A percentile compares a stretch with the other conserved stretches of the same genome.
Evolutionary conservation across 2,329 filamentous ascomycete genomes (phyloP).

Genomic region (Paracoccidioides lutzii): DNA sequence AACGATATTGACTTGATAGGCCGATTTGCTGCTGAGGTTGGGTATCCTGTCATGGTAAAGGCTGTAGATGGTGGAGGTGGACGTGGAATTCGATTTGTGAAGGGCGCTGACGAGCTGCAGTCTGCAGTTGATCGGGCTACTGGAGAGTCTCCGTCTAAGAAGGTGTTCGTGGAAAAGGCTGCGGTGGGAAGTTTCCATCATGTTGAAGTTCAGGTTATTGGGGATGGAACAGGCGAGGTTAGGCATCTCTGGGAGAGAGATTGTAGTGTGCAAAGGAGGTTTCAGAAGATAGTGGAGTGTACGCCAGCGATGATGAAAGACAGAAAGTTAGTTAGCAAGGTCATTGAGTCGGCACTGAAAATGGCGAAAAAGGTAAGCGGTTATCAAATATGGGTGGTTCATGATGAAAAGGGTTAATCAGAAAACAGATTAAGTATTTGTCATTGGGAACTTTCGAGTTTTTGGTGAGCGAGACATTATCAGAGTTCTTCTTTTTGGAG

Average conservation of each 20-base stretch:
- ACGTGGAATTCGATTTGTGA: slow-evolving; percentile 45
- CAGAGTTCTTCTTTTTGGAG: slow-evolving; percentile 47
- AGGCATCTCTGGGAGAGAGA: slow-evolving; percentile 48
- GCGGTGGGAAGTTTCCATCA: slow-evolving; percentile 49
- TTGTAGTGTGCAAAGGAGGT: slow-evolving; percentile 47
- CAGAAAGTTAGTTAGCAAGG: slow-evolving; percentile 33
- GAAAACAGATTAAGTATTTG: slow-evolving; percentile 38
- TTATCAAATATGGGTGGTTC: not conserved
- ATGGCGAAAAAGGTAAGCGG: slow-evolving; percentile 37
- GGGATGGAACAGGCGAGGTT: slow-evolving; percentile 41
- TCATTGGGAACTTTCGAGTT: slow-evolving; percentile 55
- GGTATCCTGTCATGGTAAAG: slow-evolving; percentile 49
- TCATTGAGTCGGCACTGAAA: slow-evolving; percentile 42
- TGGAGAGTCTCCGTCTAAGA: slow-evolving; percentile 45
- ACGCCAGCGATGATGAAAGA: slow-evolving; percentile 42
- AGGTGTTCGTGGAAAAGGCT: slow-evolving; percentile 49
- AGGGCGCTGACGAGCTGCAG: slow-evolving; percentile 31
- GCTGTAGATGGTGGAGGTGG: slow-evolving; percentile 53
- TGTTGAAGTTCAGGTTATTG: slow-evolving; percentile 49
- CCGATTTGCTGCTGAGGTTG: slow-evolving; percentile 45
- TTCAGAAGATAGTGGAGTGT: slow-evolving; percentile 49
- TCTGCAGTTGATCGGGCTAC: slow-evolving; percentile 38
- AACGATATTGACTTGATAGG: slow-evolving; percentile 30
- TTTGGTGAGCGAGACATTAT: slow-evolving; percentile 38
- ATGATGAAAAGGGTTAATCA: slow-evolving; percentile 6